These are phyloP conservation scores for Naganishia friedmannii DNA, from an alignment of 768 basidiomycete genomes.

Conservation along the genomic window DNA sequence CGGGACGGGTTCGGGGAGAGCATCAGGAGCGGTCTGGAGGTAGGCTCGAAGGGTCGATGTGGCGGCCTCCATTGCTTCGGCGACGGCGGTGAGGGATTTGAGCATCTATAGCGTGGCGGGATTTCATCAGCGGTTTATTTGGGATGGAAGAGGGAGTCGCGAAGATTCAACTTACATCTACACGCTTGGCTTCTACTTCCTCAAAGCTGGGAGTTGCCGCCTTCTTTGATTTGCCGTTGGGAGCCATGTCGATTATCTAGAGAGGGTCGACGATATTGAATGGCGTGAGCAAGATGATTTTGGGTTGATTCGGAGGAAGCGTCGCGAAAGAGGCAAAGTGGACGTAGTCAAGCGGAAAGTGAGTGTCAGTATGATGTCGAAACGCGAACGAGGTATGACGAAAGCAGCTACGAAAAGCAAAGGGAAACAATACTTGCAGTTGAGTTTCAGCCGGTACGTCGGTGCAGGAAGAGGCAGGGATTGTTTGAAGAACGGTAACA, in stretches of 20 bases:
- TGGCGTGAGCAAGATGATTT: not conserved
- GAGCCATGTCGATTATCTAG: conserved; percentile 9
- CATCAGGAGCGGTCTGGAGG: conserved; percentile 30
- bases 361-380: not conserved
- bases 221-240: conserved; percentile 18
- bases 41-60: conserved; percentile 45
- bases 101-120: conserved; percentile 41
- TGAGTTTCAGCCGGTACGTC: too few relatives aligned
- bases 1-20: conserved; percentile 31
- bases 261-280: not conserved
- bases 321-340: not conserved
- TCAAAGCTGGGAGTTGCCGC: conserved; percentile 20
- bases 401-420: not conserved
- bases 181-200: conserved; percentile 18
- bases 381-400: conserved; percentile 4
- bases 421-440: not conserved
- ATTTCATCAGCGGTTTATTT: not conserved
- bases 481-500: too few relatives aligned
- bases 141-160: too few relatives aligned
- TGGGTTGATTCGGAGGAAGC: not conserved
- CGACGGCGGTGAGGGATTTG: conserved; percentile 44
- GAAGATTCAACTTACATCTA: not conserved
- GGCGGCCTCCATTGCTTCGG: conserved; percentile 44
- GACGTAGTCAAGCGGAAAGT: not conserved
- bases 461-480: too few relatives aligned